A percentile compares a stretch with the other conserved stretches of the same genome.
phyloP scores from a whole-genome alignment of 2,329 filamentous ascomycete species.

The Aspergillus japonicus region DNA sequence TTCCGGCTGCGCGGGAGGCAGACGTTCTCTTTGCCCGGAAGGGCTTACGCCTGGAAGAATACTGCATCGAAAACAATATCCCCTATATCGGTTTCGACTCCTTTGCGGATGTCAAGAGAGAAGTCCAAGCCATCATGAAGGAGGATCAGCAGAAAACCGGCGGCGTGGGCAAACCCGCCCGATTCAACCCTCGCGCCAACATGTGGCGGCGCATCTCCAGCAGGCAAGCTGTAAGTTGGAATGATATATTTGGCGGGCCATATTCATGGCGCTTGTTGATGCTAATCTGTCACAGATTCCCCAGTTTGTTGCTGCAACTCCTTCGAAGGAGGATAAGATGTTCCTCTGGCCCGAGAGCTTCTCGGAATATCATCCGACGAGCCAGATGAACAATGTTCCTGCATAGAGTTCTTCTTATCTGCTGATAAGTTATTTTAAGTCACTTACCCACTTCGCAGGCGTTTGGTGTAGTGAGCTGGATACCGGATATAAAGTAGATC shows the following conservation, averaged over 20 bases:
- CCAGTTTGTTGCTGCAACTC: conserved; percentile 51
- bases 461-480: not conserved
- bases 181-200: conserved; percentile 68
- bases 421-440: not conserved
- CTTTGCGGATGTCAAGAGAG: conserved; percentile 63
- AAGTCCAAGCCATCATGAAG: conserved; percentile 57
- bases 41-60: conserved; percentile 65
- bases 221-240: conserved; percentile 50
- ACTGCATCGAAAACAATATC: conserved; percentile 63
- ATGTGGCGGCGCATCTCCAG: conserved; percentile 65
- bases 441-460: not conserved
- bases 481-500: not conserved
- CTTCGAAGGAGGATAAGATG: conserved; percentile 59
- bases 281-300: conserved; percentile 37
- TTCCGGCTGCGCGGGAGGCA: conserved; percentile 64
- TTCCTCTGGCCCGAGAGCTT: conserved; percentile 63
- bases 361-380: conserved; percentile 43
- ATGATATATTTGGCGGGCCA: conserved; percentile 16
- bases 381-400: conserved; percentile 16
- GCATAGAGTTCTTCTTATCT: not conserved
- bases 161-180: conserved; percentile 57
- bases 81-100: conserved; percentile 63
- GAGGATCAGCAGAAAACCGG: conserved; percentile 62
- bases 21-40: conserved; percentile 67
- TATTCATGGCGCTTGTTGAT: conserved; percentile 18